Percentiles rank a stretch among this genome's conserved stretches.
Conservation (phyloP, 495 filamentous ascomycete genomes). For the Chaetomium cochliodes region DNA sequence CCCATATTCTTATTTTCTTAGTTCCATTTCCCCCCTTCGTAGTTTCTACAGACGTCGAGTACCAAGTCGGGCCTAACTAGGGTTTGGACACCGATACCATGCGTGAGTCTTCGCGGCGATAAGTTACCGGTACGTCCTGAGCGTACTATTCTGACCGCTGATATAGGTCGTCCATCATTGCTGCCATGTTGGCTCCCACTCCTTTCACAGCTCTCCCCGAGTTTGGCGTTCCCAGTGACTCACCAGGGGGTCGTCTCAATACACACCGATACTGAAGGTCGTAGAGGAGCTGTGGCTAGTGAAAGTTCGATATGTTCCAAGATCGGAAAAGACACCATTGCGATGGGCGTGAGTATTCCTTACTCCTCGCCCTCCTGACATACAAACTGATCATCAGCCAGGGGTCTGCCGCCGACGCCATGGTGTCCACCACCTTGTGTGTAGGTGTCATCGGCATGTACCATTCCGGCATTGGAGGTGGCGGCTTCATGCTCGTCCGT, state of each 20-base stretch:
- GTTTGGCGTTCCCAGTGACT: slow-evolving; percentile 13
- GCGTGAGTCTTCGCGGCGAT: not conserved
- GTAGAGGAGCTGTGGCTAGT: slow-evolving; percentile 72
- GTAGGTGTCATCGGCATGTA: slow-evolving; percentile 84
- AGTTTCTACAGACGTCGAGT: not conserved
- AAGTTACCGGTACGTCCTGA: no score
- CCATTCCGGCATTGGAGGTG: slow-evolving; percentile 82
- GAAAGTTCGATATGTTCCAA: slow-evolving; percentile 74
- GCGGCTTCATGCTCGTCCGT: slow-evolving; percentile 82
- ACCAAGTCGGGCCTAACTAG: not conserved
- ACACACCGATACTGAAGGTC: slow-evolving; percentile 18
- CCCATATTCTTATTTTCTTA: no score
- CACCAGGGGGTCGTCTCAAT: slow-evolving; percentile 10
- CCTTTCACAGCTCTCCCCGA: slow-evolving; percentile 13
- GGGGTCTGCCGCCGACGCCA: slow-evolving; percentile 74
- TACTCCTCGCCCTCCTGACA: not conserved
- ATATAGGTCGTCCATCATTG: slow-evolving; percentile 14
- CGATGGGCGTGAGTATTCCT: slow-evolving; percentile 48
- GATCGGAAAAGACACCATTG: slow-evolving; percentile 70
- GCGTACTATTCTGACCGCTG: not conserved
- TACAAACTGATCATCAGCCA: slow-evolving; percentile 17
- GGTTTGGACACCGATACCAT: not conserved
- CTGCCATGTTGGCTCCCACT: slow-evolving; percentile 19
- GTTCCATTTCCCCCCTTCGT: not conserved
- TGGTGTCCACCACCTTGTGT: slow-evolving; percentile 70